Evolutionary conservation across 257 asterid species (phyloP).

Genomic region (Forsythia suspensa): DNA sequence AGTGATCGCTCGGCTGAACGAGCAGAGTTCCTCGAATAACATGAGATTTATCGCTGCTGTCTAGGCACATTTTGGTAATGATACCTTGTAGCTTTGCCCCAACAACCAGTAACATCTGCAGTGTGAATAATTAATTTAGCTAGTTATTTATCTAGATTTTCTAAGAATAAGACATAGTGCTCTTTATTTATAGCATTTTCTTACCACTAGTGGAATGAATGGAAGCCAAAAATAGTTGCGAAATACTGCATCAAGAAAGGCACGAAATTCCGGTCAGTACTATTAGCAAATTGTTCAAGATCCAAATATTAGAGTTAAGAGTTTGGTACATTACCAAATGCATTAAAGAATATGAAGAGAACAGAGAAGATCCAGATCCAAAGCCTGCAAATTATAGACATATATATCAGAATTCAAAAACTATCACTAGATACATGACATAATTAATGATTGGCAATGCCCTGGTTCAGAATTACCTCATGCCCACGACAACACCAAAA

Average conservation of each 20-base stretch:
- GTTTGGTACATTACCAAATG: slow-evolving; percentile 44
- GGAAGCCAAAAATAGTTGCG: slow-evolving; percentile 71
- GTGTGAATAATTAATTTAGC: neutral
- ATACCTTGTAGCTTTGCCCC: slow-evolving; percentile 78
- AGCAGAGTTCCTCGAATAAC: slow-evolving; percentile 56
- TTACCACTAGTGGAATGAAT: slow-evolving; percentile 69
- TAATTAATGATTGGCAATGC: neutral
- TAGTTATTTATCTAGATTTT: neutral
- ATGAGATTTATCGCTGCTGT: slow-evolving; percentile 47
- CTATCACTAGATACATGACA: neutral
- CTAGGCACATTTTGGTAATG: slow-evolving; percentile 75
- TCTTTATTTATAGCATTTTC: slow-evolving; percentile 1
- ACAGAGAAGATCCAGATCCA: slow-evolving; percentile 77
- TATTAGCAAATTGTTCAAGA: neutral
- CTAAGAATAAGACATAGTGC: neutral
- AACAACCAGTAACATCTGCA: slow-evolving; percentile 56
- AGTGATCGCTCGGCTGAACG: slow-evolving; percentile 69
- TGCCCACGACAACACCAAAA: slow-evolving; percentile 64
- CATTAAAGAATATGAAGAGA: slow-evolving; percentile 79
- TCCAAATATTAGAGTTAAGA: neutral
- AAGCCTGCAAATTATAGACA: slow-evolving; percentile 39
- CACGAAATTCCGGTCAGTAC: slow-evolving; percentile 14
- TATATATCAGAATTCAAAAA: neutral
- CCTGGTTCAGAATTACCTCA: slow-evolving; percentile 51
- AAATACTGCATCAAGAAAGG: slow-evolving; percentile 52